Conservation (phyloP, 768 basidiomycete genomes). For the Calvatia gigantea region DNA sequence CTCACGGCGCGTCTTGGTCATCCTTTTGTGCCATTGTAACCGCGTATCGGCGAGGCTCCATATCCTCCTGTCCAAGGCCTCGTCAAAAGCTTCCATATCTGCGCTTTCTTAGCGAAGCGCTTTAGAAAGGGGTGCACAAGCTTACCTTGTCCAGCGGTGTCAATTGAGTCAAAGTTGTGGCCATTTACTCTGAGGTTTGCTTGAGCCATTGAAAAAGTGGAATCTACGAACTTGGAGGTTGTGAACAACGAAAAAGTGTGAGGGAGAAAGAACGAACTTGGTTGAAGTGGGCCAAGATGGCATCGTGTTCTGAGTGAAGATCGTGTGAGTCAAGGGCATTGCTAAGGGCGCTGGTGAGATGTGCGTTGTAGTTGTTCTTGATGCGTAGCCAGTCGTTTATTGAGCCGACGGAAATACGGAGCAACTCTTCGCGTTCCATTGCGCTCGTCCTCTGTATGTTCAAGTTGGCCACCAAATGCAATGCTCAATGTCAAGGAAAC, state of each 20-base stretch:
- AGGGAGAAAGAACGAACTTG: conserved; percentile 32
- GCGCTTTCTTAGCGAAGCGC: neutral
- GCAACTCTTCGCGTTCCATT: conserved; percentile 42
- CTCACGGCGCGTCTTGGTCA: conserved; percentile 63
- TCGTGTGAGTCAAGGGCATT: conserved; percentile 38
- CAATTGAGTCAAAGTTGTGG: conserved; percentile 65
- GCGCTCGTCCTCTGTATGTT: neutral
- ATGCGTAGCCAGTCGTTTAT: conserved; percentile 66
- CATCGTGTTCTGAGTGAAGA: conserved; percentile 40
- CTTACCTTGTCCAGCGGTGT: conserved; percentile 50
- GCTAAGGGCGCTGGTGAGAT: conserved; percentile 44
- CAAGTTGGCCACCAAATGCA: too few species aligned
- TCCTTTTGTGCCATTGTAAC: conserved; percentile 69
- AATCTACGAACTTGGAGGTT: conserved; percentile 52
- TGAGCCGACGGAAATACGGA: conserved; percentile 60
- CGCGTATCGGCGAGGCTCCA: conserved; percentile 77
- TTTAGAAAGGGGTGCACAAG: conserved; percentile 4
- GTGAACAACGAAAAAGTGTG: conserved; percentile 3
- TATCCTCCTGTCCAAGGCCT: conserved; percentile 77
- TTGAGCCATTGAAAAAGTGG: conserved; percentile 56
- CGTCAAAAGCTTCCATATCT: conserved; percentile 83
- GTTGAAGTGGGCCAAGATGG: conserved; percentile 45
- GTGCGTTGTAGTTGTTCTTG: conserved; percentile 45
- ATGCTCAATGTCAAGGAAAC: too few species aligned
- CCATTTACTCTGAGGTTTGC: conserved; percentile 81